Conservation (phyloP, 768 basidiomycete genomes). For the Leccinum longicurvipes region DNA sequence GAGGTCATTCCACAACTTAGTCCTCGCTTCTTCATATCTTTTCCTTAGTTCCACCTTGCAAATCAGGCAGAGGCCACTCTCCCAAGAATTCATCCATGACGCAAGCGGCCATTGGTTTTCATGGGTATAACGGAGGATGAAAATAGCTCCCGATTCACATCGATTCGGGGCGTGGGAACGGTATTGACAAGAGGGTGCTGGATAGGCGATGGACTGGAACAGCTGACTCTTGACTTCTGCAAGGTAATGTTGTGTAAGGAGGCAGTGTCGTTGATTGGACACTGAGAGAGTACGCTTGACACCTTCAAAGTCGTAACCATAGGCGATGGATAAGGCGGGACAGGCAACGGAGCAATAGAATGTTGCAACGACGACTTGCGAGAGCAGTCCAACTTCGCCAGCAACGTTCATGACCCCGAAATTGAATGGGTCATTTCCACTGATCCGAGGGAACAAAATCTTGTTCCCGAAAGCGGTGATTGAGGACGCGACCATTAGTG, state of each 20-base stretch:
- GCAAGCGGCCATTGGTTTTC: background rate
- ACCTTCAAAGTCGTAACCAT: slow-evolving; percentile 11
- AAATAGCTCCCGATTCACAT: background rate
- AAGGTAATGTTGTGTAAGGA: slow-evolving; percentile 3
- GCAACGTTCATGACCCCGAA: slow-evolving; percentile 16
- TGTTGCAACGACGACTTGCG: background rate
- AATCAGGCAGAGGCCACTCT: background rate
- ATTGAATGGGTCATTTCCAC: slow-evolving; percentile 7
- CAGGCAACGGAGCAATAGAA: slow-evolving; percentile 9
- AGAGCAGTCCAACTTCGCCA: slow-evolving; percentile 8
- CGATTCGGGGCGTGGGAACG: background rate
- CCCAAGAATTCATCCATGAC: background rate
- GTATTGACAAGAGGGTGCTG: background rate
- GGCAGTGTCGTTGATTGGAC: background rate
- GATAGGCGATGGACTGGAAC: background rate
- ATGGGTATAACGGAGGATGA: background rate
- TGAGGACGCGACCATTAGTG: background rate
- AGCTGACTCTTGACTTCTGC: background rate
- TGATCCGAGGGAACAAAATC: slow-evolving; percentile 5
- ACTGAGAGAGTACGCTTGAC: background rate
- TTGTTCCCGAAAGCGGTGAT: background rate
- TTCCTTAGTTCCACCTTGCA: background rate
- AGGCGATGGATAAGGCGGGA: background rate
- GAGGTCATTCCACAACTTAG: background rate
- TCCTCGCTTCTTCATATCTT: background rate